phyloP scores from a whole-genome alignment of 2,329 filamentous ascomycete species.

The Geoglossum cookeanum region DNA sequence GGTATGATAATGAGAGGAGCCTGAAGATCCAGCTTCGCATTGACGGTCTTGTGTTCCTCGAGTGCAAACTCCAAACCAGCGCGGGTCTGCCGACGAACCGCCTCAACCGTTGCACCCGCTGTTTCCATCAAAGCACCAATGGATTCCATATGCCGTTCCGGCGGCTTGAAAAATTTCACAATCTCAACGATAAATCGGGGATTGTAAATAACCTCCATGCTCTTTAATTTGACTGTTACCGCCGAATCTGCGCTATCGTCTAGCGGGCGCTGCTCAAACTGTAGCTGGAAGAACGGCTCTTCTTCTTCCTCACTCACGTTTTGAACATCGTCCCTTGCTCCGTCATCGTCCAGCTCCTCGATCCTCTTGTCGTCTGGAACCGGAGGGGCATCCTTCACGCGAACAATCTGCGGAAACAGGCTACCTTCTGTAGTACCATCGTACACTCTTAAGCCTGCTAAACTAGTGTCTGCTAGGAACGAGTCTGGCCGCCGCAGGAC shows the following conservation, averaged over 20 bases:
- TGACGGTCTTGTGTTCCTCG: slow-evolving; percentile 94
- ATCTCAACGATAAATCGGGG: slow-evolving; percentile 82
- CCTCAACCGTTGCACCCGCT: slow-evolving; percentile 87
- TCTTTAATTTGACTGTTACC: slow-evolving; percentile 77
- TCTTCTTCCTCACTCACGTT: slow-evolving; percentile 24
- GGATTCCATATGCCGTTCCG: slow-evolving; percentile 95
- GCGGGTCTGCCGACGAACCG: slow-evolving; percentile 82
- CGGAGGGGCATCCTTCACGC: slow-evolving; percentile 69
- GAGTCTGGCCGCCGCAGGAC: slow-evolving; percentile 82
- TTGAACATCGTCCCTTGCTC: slow-evolving; percentile 22
- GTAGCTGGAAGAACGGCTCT: slow-evolving; percentile 79
- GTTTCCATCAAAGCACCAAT: slow-evolving; percentile 91
- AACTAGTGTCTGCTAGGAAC: slow-evolving; percentile 67
- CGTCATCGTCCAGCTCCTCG: slow-evolving; percentile 19
- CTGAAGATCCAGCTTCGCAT: slow-evolving; percentile 86
- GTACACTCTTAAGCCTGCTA: slow-evolving; percentile 84
- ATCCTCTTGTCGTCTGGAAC: slow-evolving; percentile 29
- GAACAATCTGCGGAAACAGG: slow-evolving; percentile 84
- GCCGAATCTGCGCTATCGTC: slow-evolving; percentile 84
- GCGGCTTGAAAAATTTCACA: slow-evolving; percentile 88
- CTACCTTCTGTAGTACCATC: slow-evolving; percentile 88
- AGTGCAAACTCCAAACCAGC: slow-evolving; percentile 91
- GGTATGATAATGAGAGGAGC: slow-evolving; percentile 93
- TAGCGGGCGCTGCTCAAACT: slow-evolving; percentile 87
- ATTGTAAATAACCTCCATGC: slow-evolving; percentile 95